Base-by-base conservation (phyloP, 768 basidiomycete genomes). In the Boletus sensibilis region DNA sequence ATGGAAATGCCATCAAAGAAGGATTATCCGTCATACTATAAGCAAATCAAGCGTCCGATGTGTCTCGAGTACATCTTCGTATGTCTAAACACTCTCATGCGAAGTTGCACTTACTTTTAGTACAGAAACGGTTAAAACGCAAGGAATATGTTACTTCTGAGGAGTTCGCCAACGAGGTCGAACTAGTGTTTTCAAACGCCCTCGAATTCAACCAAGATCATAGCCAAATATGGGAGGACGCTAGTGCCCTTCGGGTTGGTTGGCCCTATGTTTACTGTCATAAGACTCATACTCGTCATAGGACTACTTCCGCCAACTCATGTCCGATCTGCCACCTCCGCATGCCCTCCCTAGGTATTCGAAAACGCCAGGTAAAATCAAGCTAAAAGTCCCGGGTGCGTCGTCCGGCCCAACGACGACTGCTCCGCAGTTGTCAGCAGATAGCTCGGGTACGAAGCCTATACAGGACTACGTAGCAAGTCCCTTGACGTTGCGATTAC, bases 161-260 rank as follows among this genome's bases (percentile, higher is more conserved):
- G 5, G 86, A 88, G 25, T 96, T 95, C 65, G 87, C 88, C 42
- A 83, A 82, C 10, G 95, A 98, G 56, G 88, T 95, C 14, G 92
- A 94, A 64, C 80, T 94, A 40, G 88, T 98, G 25, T 96, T 94
- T 73, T 82, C 84, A 8, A 98, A 98, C 68, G 95, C 94, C 11
- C 78, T 92, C 69, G 73, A 81, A 55, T 98, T 94, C 74, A 98
- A 98, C 63, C 85, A 83, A 65, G 94, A 96, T 29, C 85, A 88
- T 65, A 91, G 88, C 27, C 80, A 73, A 53, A 90, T 94, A 29
- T 93, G 89, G 86, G 84, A 90, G 62, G 90, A 92, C 63, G 90
- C 92, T 20, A 67, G 79, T 20, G 70, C 75, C 4, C 79, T 94
- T 25, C 78, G 84, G 64, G 91, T 90, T 69, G 35, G 79, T 74